These are phyloP conservation scores for Scheffersomyces coipomensis DNA, from an alignment of 805 yeast species.

Conservation along the genomic window DNA sequence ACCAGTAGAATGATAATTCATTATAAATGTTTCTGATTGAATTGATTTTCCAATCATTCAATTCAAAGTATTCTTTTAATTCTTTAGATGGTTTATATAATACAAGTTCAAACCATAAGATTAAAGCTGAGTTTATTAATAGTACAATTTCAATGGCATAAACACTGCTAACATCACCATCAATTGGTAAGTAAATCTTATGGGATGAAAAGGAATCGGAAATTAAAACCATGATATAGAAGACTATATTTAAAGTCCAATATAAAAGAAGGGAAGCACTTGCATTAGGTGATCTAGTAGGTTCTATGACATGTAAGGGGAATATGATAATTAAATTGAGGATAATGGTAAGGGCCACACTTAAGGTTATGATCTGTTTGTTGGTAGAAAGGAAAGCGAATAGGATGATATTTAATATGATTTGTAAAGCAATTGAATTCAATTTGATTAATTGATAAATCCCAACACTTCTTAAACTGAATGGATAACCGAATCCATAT, in stretches of 20 bases:
- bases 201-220: slow-evolving; percentile 18
- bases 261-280: slow-evolving; percentile 37
- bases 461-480: slow-evolving; percentile 13
- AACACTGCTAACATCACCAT: slow-evolving; percentile 6
- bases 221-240: slow-evolving; percentile 9
- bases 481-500: slow-evolving; percentile 2
- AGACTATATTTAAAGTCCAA: slow-evolving; percentile 25
- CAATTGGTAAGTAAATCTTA: slow-evolving; percentile 13
- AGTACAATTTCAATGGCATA: slow-evolving; percentile 11
- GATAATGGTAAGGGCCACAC: slow-evolving; percentile 1
- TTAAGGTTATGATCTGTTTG: slow-evolving; percentile 1
- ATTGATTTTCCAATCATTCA: slow-evolving; percentile 26
- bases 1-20: slow-evolving; percentile 28
- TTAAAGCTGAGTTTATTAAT: slow-evolving; percentile 11
- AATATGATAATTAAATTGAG: slow-evolving; percentile 19
- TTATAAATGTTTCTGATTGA: slow-evolving; percentile 19
- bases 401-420: background rate
- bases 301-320: slow-evolving; percentile 46
- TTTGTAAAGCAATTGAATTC: slow-evolving; percentile 14
- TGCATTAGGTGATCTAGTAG: slow-evolving; percentile 34
- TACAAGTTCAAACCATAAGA: slow-evolving; percentile 15
- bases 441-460: slow-evolving; percentile 13
- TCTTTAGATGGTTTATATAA: slow-evolving; percentile 14
- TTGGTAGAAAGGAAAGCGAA: slow-evolving; percentile 1
- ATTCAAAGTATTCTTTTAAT: slow-evolving; percentile 7